Evolutionary conservation across 768 basidiomycete genomes (phyloP).

Genomic region (Amanita pallidorosea): DNA sequence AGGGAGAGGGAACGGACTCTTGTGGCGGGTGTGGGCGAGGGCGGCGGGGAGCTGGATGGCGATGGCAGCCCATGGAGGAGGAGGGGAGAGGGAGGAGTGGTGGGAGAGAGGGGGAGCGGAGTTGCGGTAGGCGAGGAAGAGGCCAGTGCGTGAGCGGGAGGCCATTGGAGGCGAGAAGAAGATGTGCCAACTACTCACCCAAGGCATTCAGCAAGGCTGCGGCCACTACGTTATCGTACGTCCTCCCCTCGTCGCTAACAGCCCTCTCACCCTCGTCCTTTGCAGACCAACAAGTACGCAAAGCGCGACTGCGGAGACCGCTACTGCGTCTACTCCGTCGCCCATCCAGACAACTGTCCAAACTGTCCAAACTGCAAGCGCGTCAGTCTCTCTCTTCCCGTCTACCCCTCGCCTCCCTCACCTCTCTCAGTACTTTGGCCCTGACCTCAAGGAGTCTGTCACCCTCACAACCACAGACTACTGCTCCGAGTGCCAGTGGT

Average conservation of each 20-base stretch:
- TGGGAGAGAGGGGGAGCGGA: conserved; percentile 40
- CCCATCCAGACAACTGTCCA: conserved; percentile 23
- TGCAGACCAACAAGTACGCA: conserved; percentile 36
- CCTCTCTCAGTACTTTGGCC: conserved; percentile 49
- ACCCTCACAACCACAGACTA: conserved; percentile 38
- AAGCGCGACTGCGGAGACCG: conserved; percentile 46
- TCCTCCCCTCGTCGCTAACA: conserved; percentile 9
- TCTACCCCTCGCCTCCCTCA: conserved; percentile 5
- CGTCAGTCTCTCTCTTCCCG: conserved; percentile 19
- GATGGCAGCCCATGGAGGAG: conserved; percentile 89
- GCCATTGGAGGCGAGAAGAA: conserved; percentile 17
- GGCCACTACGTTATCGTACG: conserved; percentile 69
- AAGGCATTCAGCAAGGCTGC: conserved; percentile 68
- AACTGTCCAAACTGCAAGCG: conserved; percentile 33
- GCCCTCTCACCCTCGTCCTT: conserved; percentile 5
- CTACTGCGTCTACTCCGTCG: conserved; percentile 26
- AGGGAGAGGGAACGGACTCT: conserved; percentile 47
- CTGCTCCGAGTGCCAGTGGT: conserved; percentile 49
- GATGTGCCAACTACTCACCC: conserved; percentile 14
- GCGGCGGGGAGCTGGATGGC: conserved; percentile 84
- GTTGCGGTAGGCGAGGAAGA: conserved; percentile 91
- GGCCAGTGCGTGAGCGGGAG: conserved; percentile 80
- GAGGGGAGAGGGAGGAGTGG: conserved; percentile 20
- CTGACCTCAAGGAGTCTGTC: conserved; percentile 56
- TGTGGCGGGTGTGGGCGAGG: conserved; percentile 53